Conservation (phyloP, 768 basidiomycete genomes). For the Tricholoma furcatifolium region DNA sequence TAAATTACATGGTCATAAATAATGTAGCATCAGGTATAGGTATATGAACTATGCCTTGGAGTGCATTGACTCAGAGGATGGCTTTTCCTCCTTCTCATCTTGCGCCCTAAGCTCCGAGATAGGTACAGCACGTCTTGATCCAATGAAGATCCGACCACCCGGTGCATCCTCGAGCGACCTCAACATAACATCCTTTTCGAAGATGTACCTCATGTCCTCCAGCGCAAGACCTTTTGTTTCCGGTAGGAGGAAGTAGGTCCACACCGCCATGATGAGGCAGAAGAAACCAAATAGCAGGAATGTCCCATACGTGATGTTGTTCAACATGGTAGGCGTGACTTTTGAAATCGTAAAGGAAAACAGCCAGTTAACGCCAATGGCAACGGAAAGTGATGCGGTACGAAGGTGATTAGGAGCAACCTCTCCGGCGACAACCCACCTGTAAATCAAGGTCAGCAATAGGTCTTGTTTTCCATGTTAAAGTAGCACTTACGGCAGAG, state of each 20-base stretch:
- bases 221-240: conserved; percentile 46
- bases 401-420: conserved; percentile 45
- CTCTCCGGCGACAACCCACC: conserved; percentile 43
- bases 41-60: background rate
- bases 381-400: conserved; percentile 33
- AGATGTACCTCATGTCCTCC: conserved; percentile 46
- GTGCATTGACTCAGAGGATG: conserved; percentile 1
- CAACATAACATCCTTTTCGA: conserved; percentile 36
- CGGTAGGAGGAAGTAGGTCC: conserved; percentile 44
- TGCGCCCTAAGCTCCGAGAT: conserved; percentile 22
- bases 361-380: conserved; percentile 43
- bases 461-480: background rate
- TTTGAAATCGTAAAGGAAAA: conserved; percentile 47
- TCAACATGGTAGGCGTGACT: conserved; percentile 36
- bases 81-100: background rate
- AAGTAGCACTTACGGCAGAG: conserved; percentile 28
- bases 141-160: conserved; percentile 34
- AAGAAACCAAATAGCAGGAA: conserved; percentile 42
- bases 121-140: conserved; percentile 22
- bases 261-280: conserved; percentile 39
- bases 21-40: background rate
- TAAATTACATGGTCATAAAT: no score
- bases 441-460: conserved; percentile 9
- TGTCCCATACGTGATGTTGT: conserved; percentile 34
- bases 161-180: conserved; percentile 41